Evolutionary conservation across 805 yeast genomes (phyloP).

Genomic region (Candida dendrica): DNA sequence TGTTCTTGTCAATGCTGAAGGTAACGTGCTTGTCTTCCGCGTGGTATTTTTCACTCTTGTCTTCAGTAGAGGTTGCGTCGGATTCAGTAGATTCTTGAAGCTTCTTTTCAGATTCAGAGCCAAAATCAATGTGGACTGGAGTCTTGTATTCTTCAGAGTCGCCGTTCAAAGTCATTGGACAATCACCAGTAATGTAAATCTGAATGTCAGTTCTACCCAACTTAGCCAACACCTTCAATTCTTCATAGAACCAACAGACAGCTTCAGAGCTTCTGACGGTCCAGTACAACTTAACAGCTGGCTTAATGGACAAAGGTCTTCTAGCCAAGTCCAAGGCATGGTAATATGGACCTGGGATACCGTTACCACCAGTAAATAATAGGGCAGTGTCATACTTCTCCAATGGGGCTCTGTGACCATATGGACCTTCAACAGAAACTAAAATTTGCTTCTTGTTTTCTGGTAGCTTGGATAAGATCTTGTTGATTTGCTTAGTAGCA

Average conservation of each 20-base stretch:
- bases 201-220: constrained; percentile 20
- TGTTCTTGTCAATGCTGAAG: too few species aligned
- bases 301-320: constrained; percentile 16
- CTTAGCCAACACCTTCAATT: constrained; percentile 22
- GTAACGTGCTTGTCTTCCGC: constrained; percentile 5
- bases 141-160: neutral
- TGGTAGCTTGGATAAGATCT: constrained; percentile 22
- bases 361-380: constrained; percentile 43
- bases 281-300: constrained; percentile 51
- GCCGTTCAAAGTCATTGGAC: neutral
- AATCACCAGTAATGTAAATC: constrained; percentile 32
- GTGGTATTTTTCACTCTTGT: constrained; percentile 28
- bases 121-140: constrained; percentile 13
- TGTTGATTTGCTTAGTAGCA: constrained; percentile 35
- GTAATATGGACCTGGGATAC: constrained; percentile 39
- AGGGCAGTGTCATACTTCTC: constrained; percentile 28
- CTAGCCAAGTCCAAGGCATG: constrained; percentile 23
- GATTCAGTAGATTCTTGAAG: constrained; percentile 19
- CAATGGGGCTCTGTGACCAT: constrained; percentile 37
- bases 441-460: constrained; percentile 19
- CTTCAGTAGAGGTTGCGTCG: constrained; percentile 5
- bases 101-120: constrained; percentile 3
- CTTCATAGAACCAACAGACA: constrained; percentile 36
- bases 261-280: constrained; percentile 45
- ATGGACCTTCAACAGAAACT: constrained; percentile 53